These are phyloP conservation scores for Phytophthora crassamura DNA, from an alignment of 352 stramenopile genomes.

Conservation along the genomic window DNA sequence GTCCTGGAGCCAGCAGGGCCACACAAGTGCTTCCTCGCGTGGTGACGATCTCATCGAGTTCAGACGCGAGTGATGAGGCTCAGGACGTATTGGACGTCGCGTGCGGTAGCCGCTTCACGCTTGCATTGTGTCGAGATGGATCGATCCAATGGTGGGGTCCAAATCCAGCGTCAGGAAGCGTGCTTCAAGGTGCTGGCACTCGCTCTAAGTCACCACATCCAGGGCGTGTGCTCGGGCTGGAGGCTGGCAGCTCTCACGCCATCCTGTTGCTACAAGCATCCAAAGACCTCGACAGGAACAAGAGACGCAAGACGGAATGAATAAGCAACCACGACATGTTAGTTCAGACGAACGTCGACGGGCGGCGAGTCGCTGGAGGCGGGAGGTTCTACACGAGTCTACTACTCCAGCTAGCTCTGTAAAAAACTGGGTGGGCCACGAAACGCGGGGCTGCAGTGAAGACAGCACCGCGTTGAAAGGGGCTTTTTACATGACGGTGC, in stretches of 20 bases:
- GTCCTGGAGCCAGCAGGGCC: slow-evolving; percentile 15
- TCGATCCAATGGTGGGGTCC: slow-evolving; percentile 64
- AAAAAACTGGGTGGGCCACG: slow-evolving; percentile 11
- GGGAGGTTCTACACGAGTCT: slow-evolving; percentile 24
- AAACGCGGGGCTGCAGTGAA: no score
- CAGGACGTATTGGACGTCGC: slow-evolving; percentile 45
- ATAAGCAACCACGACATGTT: slow-evolving; percentile 40
- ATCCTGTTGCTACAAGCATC: slow-evolving; percentile 36
- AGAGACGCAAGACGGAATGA: neutral
- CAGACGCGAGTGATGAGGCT: slow-evolving; percentile 25
- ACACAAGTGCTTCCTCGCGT: slow-evolving; percentile 58
- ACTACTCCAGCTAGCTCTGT: slow-evolving; percentile 25
- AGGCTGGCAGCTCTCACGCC: slow-evolving; percentile 33
- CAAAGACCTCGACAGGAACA: neutral
- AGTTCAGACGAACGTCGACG: slow-evolving; percentile 36
- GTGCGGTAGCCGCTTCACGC: slow-evolving; percentile 62
- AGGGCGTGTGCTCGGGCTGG: slow-evolving; percentile 24
- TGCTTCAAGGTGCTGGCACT: slow-evolving; percentile 1
- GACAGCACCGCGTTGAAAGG: neutral
- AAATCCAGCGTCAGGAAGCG: slow-evolving; percentile 3
- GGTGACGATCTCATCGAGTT: slow-evolving; percentile 37
- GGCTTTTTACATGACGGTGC: slow-evolving; percentile 64
- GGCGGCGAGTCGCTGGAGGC: slow-evolving; percentile 19
- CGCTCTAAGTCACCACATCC: slow-evolving; percentile 13
- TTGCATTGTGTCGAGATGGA: slow-evolving; percentile 50